Evolutionary conservation across 2,329 filamentous ascomycete genomes (phyloP).

Genomic region (Aspergillaceae sp.): DNA sequence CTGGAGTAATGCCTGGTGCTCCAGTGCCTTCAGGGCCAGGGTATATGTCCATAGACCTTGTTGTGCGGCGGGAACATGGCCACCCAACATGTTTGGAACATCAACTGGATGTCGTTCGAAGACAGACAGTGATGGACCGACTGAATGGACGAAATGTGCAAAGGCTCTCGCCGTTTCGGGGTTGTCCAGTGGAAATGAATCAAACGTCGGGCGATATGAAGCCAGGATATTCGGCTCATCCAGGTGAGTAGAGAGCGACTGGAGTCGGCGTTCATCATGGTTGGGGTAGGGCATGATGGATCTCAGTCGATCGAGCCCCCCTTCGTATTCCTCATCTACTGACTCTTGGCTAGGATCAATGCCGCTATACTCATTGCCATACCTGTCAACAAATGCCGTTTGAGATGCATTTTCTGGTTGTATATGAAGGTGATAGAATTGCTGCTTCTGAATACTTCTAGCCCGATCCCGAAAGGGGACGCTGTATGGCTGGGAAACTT

Average conservation of each 20-base stretch:
- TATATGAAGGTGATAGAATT: conserved; percentile 7
- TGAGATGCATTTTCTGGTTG: conserved; percentile 6
- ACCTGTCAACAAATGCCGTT: conserved; percentile 40
- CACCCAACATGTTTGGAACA: conserved; percentile 57
- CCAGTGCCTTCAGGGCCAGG: conserved; percentile 72
- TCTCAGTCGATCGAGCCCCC: conserved; percentile 31
- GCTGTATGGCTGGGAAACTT: no score
- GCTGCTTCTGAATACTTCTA: not conserved
- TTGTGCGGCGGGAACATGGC: conserved; percentile 53
- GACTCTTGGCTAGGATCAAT: conserved; percentile 52
- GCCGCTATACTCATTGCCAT: conserved; percentile 56
- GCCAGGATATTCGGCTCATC: conserved; percentile 46
- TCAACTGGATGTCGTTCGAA: conserved; percentile 77
- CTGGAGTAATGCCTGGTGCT: conserved; percentile 78
- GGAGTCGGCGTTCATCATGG: conserved; percentile 39
- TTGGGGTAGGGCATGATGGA: conserved; percentile 39
- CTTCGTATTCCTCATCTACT: conserved; percentile 24
- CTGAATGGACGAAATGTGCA: conserved; percentile 84
- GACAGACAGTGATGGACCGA: conserved; percentile 74
- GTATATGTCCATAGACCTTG: conserved; percentile 59
- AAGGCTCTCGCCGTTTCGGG: conserved; percentile 74
- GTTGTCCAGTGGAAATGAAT: conserved; percentile 68
- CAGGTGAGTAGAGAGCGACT: conserved; percentile 42
- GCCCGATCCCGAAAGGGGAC: no score
- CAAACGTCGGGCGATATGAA: conserved; percentile 57